Conservation (phyloP, 2,329 filamentous ascomycete genomes). For the Aspergillus transmontanensis region DNA sequence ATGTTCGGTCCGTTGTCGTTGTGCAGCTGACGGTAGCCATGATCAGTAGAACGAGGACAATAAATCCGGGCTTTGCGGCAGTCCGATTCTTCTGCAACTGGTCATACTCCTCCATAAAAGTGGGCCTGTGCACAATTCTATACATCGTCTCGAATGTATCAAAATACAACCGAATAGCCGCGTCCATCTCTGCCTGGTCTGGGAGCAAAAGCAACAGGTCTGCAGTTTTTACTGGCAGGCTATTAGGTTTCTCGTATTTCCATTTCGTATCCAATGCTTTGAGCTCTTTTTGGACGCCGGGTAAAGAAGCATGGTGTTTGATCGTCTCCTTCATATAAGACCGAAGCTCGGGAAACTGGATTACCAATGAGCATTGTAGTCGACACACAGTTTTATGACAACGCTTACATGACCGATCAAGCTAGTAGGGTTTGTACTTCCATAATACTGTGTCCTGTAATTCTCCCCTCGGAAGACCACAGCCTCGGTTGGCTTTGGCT, state of each 20-base stretch:
- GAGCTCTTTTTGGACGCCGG: not conserved
- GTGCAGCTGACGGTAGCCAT: not conserved
- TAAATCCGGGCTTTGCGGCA: not conserved
- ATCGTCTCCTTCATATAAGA: not conserved
- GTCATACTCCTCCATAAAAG: not conserved
- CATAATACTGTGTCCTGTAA: not conserved
- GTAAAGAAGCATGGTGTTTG: not conserved
- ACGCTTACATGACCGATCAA: not conserved
- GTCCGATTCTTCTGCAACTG: not conserved
- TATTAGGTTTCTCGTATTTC: not conserved
- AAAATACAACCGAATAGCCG: not conserved
- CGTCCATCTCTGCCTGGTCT: not conserved
- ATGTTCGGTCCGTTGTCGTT: not conserved
- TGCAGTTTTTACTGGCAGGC: not conserved
- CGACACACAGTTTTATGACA: not conserved
- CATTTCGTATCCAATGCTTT: not conserved
- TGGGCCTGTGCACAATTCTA: not conserved
- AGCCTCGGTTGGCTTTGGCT: not conserved
- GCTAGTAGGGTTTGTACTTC: not conserved
- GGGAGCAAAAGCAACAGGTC: not conserved
- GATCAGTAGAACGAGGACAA: not conserved
- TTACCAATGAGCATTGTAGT: not conserved
- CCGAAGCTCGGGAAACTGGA: not conserved
- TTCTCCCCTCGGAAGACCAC: not conserved
- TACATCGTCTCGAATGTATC: not conserved